Base-by-base conservation (phyloP, 257 asterid genomes). In the Fraxinus anomala region DNA sequence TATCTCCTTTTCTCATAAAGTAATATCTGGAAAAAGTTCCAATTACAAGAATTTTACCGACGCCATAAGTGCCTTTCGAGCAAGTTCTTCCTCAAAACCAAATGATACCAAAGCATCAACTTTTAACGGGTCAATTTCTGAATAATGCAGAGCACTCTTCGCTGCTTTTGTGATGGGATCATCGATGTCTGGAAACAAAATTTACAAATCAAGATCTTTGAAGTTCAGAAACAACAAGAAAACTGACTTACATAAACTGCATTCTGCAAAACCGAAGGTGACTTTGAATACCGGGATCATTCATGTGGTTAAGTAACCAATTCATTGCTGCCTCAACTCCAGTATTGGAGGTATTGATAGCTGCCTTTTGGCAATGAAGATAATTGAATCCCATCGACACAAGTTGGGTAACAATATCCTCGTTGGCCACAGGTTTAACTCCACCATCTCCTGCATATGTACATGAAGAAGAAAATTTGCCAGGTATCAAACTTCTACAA, bases 341-440 rank as follows among this genome's bases (percentile, higher is more conserved):
- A 72, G 84, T 68, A 85, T 93, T 95, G 75, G 82, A 80, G 42
- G 99, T 95, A 78, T 81, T 95, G 68, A 95, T 90, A 16, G 96
- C 97, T 83, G 99, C 98, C 83, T 95, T 95, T 79, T 90, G 94
- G 83, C 99, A 95, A 28, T 89, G 98, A 77, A 90, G 96, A 80
- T 84, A 28, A 59, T 80, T 88, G 80, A 95, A 95, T 73, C 99
- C 99, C 99, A 93, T 91, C 2, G 96, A 86, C 61, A 83, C 84
- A 74, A 93, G 99, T 85, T 95, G 97, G 73, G 82, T 5, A 83
- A 95, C 97, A 37, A 95, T 93, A 63, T 82, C 89, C 56, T 93
- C 96, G 31, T 90, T 86, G 42, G 97, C 89, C 65, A 71, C 49
- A 77, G 70, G 77, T 56, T 76, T 83, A 28, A 80, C 63, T 80